Evolutionary conservation across 148 eudicot genomes (phyloP).

Genomic region (Bassia scoparia): DNA sequence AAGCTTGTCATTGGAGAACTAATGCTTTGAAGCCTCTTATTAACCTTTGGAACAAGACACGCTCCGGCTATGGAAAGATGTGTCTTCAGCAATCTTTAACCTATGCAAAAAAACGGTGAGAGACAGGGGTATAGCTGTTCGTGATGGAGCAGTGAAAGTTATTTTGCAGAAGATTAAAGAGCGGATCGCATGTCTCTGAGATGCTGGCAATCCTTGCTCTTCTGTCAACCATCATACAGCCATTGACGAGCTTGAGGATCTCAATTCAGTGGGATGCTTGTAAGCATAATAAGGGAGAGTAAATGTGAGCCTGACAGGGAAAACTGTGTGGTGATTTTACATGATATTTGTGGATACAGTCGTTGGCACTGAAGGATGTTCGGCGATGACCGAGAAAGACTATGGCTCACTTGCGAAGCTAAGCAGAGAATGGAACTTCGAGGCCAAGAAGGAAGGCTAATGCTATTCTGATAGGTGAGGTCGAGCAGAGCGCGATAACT

Average conservation of each 20-base stretch:
- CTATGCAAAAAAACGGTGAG: constrained; percentile 39
- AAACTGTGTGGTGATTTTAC: constrained; percentile 65
- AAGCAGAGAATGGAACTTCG: constrained; percentile 63
- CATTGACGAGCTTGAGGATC: constrained; percentile 64
- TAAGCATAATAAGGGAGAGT: constrained; percentile 63
- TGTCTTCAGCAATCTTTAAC: constrained; percentile 43
- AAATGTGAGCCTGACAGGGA: constrained; percentile 70
- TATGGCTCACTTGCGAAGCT: constrained; percentile 62
- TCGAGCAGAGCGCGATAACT: constrained; percentile 34
- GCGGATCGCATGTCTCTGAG: constrained; percentile 49
- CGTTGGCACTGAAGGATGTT: constrained; percentile 65
- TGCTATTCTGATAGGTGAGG: constrained; percentile 57
- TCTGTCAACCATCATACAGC: constrained; percentile 67
- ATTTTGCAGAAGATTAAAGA: constrained; percentile 39
- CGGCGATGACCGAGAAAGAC: constrained; percentile 60
- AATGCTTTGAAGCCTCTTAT: constrained; percentile 43
- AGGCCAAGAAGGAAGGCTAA: constrained; percentile 88
- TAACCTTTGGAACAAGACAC: constrained; percentile 45
- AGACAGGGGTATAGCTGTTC: constrained; percentile 38
- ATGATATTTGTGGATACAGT: constrained; percentile 55
- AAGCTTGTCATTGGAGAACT: constrained; percentile 34
- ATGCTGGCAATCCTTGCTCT: constrained; percentile 72
- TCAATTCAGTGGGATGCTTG: constrained; percentile 58
- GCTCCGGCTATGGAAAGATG: constrained; percentile 46
- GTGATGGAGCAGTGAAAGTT: constrained; percentile 42